Base-by-base conservation (phyloP, 176 grass and related monocot genomes). In the Pontederia paniculata region DNA sequence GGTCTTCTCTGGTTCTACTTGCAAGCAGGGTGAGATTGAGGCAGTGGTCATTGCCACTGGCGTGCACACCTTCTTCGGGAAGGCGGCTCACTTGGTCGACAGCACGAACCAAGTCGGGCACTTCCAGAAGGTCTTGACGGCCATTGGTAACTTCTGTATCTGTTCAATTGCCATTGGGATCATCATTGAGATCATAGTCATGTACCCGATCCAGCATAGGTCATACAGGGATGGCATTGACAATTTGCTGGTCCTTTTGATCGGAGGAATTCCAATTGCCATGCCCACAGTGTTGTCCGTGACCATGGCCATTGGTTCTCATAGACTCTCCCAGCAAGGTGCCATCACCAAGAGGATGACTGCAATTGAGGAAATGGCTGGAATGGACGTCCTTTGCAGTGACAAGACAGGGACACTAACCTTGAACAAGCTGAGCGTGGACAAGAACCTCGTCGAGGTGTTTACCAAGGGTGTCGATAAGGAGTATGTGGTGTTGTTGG, bases 41-140 rank as follows among this genome's bases (percentile, higher is more conserved):
- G 94, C 94, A n/a, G 94, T 98, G 17, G 94, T 98, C 58, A 98
- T 98, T 75, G 94, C 87, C 62, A 98, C 94, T 0, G 94, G 94
- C 56, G 94, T 98, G 45, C 94, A 98, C 83, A 93, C 94, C 9
- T 98, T 98, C 78, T 98, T 98, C 18, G 94, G 94, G 37, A 98
- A 98, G 80, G 94, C 94, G 10, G 94, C 94, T 19, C 94, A 98
- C 81, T 81, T 98, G 11, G 94, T 98, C 12, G 94, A 98, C 78
- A 91, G 86, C 80, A 98, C 94, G 41, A 98, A 98, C 77, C 86
- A 91, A 69, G 78, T 98, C 0, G 94, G 94, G 10, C 94, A 98
- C 69, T 98, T 98, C 87, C 94, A 98, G 58, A 41, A 88, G 75
- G 94, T 98, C 73, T 75, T 98, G 21, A 93, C 94, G 1, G 78